Evolutionary conservation across 2,329 filamentous ascomycete species (phyloP).

Genomic region (Fusarium buxicola): DNA sequence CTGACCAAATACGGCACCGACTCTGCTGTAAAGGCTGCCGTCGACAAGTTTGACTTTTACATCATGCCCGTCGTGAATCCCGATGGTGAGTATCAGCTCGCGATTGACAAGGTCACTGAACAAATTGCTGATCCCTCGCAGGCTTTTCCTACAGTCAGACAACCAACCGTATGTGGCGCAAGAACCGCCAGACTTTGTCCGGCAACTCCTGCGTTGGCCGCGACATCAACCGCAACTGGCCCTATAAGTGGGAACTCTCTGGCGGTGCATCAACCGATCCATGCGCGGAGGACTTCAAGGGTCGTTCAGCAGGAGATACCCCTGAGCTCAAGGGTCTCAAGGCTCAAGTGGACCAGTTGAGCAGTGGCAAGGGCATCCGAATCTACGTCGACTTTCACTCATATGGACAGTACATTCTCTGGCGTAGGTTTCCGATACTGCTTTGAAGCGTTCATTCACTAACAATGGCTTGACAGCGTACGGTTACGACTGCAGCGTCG

Average conservation of each 20-base stretch:
- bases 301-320: conserved; percentile 56
- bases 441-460: conserved; percentile 56
- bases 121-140: conserved; percentile 1
- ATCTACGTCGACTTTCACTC: conserved; percentile 75
- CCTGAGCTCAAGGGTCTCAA: conserved; percentile 64
- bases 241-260: conserved; percentile 61
- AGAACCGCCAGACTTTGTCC: conserved; percentile 62
- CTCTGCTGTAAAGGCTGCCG: conserved; percentile 49
- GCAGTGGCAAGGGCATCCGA: conserved; percentile 58
- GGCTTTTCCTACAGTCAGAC: conserved; percentile 63
- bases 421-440: conserved; percentile 69
- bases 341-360: conserved; percentile 45
- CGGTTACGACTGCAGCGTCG: conserved; percentile 29
- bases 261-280: conserved; percentile 65
- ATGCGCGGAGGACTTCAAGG: conserved; percentile 63
- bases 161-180: conserved; percentile 69
- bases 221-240: conserved; percentile 72
- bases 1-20: conserved; percentile 32
- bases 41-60: conserved; percentile 75
- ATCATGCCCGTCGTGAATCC: conserved; percentile 72
- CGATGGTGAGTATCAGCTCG: conserved; percentile 57
- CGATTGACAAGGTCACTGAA: accelerated
- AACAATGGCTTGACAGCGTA: conserved; percentile 60
- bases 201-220: conserved; percentile 60
- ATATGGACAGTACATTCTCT: conserved; percentile 70